phyloP scores from a whole-genome alignment of 2,329 filamentous ascomycete genomes.

The Fusarium sp. region DNA sequence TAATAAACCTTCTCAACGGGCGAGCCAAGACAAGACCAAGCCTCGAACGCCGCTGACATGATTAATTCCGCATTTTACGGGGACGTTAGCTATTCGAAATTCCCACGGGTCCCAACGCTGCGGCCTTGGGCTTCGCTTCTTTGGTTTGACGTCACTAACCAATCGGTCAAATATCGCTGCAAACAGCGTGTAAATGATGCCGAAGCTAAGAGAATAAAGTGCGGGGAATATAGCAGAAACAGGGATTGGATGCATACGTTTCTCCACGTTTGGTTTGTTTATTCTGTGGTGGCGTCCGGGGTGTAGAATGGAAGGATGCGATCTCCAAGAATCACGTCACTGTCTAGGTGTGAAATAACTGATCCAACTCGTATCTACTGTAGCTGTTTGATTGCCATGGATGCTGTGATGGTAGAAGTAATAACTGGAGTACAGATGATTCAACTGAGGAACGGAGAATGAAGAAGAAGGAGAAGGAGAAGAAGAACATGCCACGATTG shows the following conservation, averaged over 20 bases:
- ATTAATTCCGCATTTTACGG: slow-evolving; percentile 24
- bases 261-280: slow-evolving; percentile 36
- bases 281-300: slow-evolving; percentile 40
- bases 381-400: neutral
- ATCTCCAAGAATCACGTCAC: slow-evolving; percentile 28
- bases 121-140: neutral
- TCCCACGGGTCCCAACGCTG: too few relatives aligned
- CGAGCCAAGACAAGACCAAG: slow-evolving; percentile 30
- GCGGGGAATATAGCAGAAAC: slow-evolving; percentile 36
- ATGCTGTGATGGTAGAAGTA: neutral
- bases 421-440: neutral
- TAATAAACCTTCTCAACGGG: neutral
- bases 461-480: too few relatives aligned
- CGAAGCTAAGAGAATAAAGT: slow-evolving; percentile 32
- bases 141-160: slow-evolving; percentile 47
- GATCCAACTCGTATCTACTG: neutral
- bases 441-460: too few relatives aligned
- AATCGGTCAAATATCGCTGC: slow-evolving; percentile 39
- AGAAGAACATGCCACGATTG: neutral
- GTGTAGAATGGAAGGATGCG: neutral
- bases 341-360: neutral
- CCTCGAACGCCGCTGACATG: slow-evolving; percentile 41
- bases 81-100: neutral
- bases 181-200: slow-evolving; percentile 19
- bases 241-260: slow-evolving; percentile 29